Evolutionary conservation across 73 alveolate species (phyloP).

Genomic region (Paramecium biaurelia): DNA sequence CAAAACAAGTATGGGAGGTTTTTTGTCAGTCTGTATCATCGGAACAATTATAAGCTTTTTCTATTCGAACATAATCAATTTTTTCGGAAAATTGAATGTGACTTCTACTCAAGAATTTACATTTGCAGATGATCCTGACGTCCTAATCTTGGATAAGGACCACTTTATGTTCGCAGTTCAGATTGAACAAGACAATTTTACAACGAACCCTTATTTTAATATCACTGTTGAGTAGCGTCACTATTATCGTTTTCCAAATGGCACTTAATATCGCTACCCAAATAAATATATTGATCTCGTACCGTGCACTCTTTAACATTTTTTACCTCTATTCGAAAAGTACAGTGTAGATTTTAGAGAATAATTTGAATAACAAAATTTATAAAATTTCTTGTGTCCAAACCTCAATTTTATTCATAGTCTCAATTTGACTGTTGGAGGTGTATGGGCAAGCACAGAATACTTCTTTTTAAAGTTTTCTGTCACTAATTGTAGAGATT

Average conservation of each 20-base stretch:
- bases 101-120: background rate
- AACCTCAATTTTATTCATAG: background rate
- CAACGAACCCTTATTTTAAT: background rate
- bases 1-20: slow-evolving; percentile 34
- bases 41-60: slow-evolving; percentile 14
- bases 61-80: background rate
- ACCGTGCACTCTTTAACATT: slow-evolving; percentile 40
- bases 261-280: slow-evolving; percentile 1
- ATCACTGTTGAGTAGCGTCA: slow-evolving; percentile 25
- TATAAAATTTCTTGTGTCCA: slow-evolving; percentile 52
- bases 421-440: slow-evolving; percentile 33
- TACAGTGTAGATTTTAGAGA: background rate
- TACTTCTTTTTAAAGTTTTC: slow-evolving; percentile 38
- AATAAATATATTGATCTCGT: slow-evolving; percentile 38
- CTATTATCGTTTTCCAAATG: background rate
- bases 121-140: background rate
- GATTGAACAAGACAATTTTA: slow-evolving; percentile 10
- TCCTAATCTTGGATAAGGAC: background rate
- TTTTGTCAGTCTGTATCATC: background rate
- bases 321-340: background rate
- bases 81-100: background rate
- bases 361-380: background rate
- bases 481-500: slow-evolving; percentile 11
- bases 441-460: background rate
- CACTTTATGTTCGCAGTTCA: slow-evolving; percentile 45